A percentile compares a stretch with the other conserved stretches of the same genome.
Conservation (phyloP, 306 rosid species). For the Medicago lupulina region DNA sequence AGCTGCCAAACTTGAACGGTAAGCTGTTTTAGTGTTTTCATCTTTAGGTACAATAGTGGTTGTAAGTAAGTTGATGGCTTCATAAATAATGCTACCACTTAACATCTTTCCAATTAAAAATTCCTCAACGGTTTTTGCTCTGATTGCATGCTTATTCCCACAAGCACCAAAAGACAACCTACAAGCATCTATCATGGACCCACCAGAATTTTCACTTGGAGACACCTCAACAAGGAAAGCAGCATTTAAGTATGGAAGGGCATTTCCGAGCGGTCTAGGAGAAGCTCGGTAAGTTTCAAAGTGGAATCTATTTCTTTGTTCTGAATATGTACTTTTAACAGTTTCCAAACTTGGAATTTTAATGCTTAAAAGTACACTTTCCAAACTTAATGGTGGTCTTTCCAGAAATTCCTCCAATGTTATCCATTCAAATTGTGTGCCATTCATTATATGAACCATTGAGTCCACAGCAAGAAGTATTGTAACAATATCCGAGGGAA, state of each 20-base stretch:
- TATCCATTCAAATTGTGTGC: conserved; percentile 56
- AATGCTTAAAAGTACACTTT: conserved; percentile 62
- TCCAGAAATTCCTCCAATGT: conserved; percentile 71
- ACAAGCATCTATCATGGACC: conserved; percentile 55
- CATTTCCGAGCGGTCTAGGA: conserved; percentile 87
- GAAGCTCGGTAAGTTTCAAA: conserved; percentile 88
- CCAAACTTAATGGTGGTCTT: conserved; percentile 61
- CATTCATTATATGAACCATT: conserved; percentile 61
- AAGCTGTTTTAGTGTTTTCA: conserved; percentile 60
- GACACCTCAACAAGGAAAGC: conserved; percentile 78
- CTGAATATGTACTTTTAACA: conserved; percentile 40
- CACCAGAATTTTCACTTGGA: conserved; percentile 54
- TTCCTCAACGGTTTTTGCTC: conserved; percentile 79
- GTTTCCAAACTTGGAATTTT: conserved; percentile 68
- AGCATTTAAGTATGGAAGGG: conserved; percentile 75
- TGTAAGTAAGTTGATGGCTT: conserved; percentile 63
- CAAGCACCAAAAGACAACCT: conserved; percentile 77
- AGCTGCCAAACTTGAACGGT: conserved; percentile 77
- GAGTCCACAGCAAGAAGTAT: conserved; percentile 75
- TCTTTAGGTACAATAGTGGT: conserved; percentile 61
- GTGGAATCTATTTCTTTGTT: conserved; percentile 44
- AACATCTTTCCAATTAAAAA: conserved; percentile 67
- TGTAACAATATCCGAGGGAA: conserved; percentile 84
- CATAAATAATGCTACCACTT: conserved; percentile 53
- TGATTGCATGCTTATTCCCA: conserved; percentile 73